Base-by-base conservation (phyloP, 306 rosid species). In the Abrus pulchellus region DNA sequence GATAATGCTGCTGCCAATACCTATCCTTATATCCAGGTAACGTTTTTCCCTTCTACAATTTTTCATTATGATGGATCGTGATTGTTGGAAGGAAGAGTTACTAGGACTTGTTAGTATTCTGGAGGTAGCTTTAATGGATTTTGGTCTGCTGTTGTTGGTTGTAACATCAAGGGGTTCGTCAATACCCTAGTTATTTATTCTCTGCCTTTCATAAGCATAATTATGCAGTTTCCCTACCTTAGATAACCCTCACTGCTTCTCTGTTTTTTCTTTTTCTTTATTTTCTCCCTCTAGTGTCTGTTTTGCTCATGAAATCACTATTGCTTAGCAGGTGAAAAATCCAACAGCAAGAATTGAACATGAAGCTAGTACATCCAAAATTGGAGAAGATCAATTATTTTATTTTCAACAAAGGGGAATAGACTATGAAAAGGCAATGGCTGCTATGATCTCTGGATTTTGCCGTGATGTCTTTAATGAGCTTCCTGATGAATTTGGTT, bases 321-420 rank as follows among this genome's bases (percentile, higher is more conserved):
- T 34, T 79, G 7, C 77, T 79, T 74, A 74, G 83, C 78, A 94
- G 97, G 97, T 87, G 74, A 94, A 94, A 82, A 92, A 92, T 83
- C 98, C 97, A 59, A 70, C 98, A 0, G 97, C 97, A 41, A 89
- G 97, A 74, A 75, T 94, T 43, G 98, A 94, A 74, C 98, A 94
- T 0, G 98, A 94, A 86, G 98, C 98, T 28, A 94, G 98, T 82
- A 94, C 98, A 53, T 94, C 97, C 34, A 94, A 94, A 89, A 86
- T 94, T 40, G 93, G 98, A 13, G 98, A 94, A 88, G 98, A 94
- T 77, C 97, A 94, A 65, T 87, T 94, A 64, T 92, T 94, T 70
- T 94, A 94, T 85, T 92, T 94, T 82, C 98, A 94, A 76, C 98
- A 94, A 63, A 94, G 98, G 82, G 98, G 98, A 83, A 92, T 94